Conservation (phyloP, 2,329 filamentous ascomycete species). For the Microdochium paspali region DNA sequence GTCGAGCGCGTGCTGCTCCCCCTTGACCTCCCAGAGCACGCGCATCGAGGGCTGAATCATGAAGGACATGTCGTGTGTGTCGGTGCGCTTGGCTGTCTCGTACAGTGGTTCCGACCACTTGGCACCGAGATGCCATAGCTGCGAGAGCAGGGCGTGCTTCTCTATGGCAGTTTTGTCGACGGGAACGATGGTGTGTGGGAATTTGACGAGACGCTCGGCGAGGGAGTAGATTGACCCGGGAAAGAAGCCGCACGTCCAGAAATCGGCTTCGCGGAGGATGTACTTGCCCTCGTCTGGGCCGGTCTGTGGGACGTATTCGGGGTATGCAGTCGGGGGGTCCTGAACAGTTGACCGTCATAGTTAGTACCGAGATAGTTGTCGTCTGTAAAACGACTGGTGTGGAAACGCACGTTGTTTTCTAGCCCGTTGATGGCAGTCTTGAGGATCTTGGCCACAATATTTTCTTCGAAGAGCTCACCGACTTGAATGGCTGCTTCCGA, state of each 20-base stretch:
- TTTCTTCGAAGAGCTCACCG: constrained; percentile 5
- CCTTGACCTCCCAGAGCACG: constrained; percentile 35
- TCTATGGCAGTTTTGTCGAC: background rate
- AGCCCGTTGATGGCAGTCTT: constrained; percentile 3
- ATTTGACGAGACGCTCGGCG: constrained; percentile 21
- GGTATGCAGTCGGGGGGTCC: constrained; percentile 11
- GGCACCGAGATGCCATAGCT: constrained; percentile 13
- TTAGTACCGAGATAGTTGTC: no score
- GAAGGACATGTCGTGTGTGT: constrained; percentile 46
- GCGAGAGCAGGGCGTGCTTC: constrained; percentile 3
- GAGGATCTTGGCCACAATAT: constrained; percentile 6
- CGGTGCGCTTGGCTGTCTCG: constrained; percentile 28
- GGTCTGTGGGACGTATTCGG: constrained; percentile 20
- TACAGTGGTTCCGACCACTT: constrained; percentile 25
- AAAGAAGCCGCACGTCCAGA: constrained; percentile 34
- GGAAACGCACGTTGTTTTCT: background rate
- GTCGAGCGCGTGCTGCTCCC: constrained; percentile 24
- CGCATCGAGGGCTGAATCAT: constrained; percentile 38
- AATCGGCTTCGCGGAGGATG: constrained; percentile 19
- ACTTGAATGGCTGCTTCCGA: background rate
- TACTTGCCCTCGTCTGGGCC: constrained; percentile 16
- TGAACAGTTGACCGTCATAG: background rate
- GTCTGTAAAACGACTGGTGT: background rate
- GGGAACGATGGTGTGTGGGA: constrained; percentile 12
- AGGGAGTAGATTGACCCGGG: constrained; percentile 24